These are phyloP conservation scores for Gillenia trifoliata DNA, from an alignment of 306 rosid genomes.

Conservation along the genomic window DNA sequence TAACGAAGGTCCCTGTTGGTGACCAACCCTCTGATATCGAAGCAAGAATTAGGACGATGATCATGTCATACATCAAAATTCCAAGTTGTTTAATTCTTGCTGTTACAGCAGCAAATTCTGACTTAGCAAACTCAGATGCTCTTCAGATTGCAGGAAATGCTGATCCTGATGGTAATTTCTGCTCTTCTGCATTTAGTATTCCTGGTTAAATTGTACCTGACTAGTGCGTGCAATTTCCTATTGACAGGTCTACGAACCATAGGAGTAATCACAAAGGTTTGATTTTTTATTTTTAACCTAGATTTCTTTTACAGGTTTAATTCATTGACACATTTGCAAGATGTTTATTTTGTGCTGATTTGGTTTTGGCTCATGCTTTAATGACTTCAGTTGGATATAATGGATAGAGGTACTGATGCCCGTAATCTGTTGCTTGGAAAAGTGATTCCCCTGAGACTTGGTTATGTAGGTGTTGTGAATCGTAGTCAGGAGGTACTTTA, in stretches of 20 bases:
- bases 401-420: constrained; percentile 99
- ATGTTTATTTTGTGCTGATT: constrained; percentile 23
- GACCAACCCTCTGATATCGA: constrained; percentile 98
- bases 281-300: constrained; percentile 6
- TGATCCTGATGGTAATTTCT: constrained; percentile 87
- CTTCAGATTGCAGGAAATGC: constrained; percentile 99
- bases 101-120: constrained; percentile 97
- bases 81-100: constrained; percentile 89
- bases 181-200: constrained; percentile 18
- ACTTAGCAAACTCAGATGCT: constrained; percentile 98
- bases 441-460: constrained; percentile 94
- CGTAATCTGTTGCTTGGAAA: constrained; percentile 91
- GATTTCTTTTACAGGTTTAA: not conserved
- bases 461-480: constrained; percentile 94
- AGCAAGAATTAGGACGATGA: constrained; percentile 95
- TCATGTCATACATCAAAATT: constrained; percentile 88
- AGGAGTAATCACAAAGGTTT: constrained; percentile 92
- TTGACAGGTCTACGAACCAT: constrained; percentile 88
- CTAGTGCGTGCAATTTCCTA: constrained; percentile 15
- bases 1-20: constrained; percentile 98
- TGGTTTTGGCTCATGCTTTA: constrained; percentile 9
- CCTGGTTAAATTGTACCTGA: constrained; percentile 3
- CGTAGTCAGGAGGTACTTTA: constrained; percentile 94
- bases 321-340: not conserved
- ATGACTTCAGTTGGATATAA: constrained; percentile 76